A percentile compares a stretch with the other conserved stretches of the same genome.
These are phyloP conservation scores for Isatis lusitanica DNA, from an alignment of 441 rosid genomes.

Conservation along the genomic window DNA sequence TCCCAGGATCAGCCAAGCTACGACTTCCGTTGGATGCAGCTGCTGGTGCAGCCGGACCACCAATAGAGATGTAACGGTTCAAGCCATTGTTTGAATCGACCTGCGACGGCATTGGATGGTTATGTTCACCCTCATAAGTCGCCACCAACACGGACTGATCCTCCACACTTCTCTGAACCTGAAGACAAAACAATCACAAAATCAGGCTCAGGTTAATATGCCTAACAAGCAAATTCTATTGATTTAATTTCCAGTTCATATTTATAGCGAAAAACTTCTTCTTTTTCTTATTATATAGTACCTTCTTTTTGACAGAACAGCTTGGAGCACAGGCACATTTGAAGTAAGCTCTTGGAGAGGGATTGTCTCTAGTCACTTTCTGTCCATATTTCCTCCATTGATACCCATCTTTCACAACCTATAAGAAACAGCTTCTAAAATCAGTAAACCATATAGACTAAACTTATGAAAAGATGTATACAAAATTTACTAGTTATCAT, in stretches of 20 bases:
- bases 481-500: background rate
- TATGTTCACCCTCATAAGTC: slow-evolving; percentile 97
- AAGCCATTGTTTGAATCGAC: slow-evolving; percentile 52
- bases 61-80: slow-evolving; percentile 40
- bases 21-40: slow-evolving; percentile 41
- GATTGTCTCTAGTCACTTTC: slow-evolving; percentile 96
- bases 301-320: slow-evolving; percentile 99
- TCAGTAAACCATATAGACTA: slow-evolving; percentile 7
- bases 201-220: slow-evolving; percentile 1
- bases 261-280: background rate
- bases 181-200: slow-evolving; percentile 19
- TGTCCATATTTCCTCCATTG: slow-evolving; percentile 99
- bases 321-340: slow-evolving; percentile 94
- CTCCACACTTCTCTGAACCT: slow-evolving; percentile 91
- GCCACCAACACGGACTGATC: slow-evolving; percentile 88
- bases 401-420: slow-evolving; percentile 97
- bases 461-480: background rate
- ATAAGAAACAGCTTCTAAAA: slow-evolving; percentile 2
- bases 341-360: slow-evolving; percentile 98
- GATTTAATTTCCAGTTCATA: background rate
- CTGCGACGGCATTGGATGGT: slow-evolving; percentile 78
- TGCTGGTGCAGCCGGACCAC: slow-evolving; percentile 36
- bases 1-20: slow-evolving; percentile 46
- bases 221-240: background rate
- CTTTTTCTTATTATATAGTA: slow-evolving; percentile 19